phyloP scores from a whole-genome alignment of 306 rosid genomes.

The Dryas octopetala region DNA sequence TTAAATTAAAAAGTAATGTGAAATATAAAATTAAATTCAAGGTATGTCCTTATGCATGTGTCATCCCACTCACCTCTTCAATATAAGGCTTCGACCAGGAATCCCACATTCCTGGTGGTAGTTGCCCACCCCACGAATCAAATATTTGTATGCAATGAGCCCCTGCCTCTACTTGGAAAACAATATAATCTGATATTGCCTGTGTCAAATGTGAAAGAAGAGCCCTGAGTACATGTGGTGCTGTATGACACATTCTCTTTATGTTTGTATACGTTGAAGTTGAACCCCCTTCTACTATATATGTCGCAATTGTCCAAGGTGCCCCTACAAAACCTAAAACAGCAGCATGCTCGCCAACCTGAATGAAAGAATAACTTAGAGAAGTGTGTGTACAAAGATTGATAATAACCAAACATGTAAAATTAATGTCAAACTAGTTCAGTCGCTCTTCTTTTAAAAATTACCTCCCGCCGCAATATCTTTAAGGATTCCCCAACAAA shows the following conservation, averaged over 20 bases:
- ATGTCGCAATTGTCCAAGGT: conserved; percentile 97
- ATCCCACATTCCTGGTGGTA: conserved; percentile 95
- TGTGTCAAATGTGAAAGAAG: conserved; percentile 84
- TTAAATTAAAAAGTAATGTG: not conserved
- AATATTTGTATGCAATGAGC: conserved; percentile 97
- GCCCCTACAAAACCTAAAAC: conserved; percentile 99
- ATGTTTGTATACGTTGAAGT: conserved; percentile 83
- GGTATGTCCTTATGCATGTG: no score
- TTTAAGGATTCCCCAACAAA: conserved; percentile 87
- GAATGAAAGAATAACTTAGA: conserved; percentile 21
- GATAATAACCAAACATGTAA: not conserved
- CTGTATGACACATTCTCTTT: conserved; percentile 96
- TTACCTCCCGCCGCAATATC: conserved; percentile 74
- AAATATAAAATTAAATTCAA: not conserved
- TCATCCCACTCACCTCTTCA: conserved; percentile 59
- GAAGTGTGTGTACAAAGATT: not conserved
- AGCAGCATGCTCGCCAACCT: conserved; percentile 87
- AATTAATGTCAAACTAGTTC: not conserved
- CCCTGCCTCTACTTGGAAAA: conserved; percentile 89
- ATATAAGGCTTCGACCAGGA: conserved; percentile 94
- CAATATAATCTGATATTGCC: conserved; percentile 80
- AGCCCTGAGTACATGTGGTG: conserved; percentile 75
- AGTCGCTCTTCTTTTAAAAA: conserved; percentile 15
- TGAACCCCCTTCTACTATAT: conserved; percentile 95
- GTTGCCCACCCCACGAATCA: conserved; percentile 99